phyloP scores from a whole-genome alignment of 1,139 yeast species.

The Yamadazyma triangularis region DNA sequence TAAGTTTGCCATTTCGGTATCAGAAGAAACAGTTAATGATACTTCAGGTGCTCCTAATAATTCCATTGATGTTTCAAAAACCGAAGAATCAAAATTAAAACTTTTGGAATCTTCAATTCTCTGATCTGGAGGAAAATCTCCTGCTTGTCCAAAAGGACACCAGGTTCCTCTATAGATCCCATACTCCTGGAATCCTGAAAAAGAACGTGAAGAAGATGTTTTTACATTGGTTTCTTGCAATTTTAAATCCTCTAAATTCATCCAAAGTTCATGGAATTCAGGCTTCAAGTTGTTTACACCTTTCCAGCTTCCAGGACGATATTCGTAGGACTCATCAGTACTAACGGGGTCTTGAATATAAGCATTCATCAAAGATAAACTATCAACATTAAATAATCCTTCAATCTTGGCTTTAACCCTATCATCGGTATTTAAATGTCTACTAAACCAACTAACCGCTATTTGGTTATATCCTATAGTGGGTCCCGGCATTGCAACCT shows the following conservation, averaged over 20 bases:
- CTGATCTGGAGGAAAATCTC: constrained; percentile 42
- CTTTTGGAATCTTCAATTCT: constrained; percentile 34
- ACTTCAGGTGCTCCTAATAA: constrained; percentile 32
- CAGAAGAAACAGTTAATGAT: constrained; percentile 23
- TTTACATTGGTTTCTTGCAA: too few relatives aligned
- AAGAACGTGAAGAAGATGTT: constrained; percentile 1
- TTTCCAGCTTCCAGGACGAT: constrained; percentile 34
- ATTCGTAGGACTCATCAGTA: constrained; percentile 24
- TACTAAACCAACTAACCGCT: constrained; percentile 31
- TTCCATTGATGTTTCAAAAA: constrained; percentile 14
- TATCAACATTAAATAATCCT: constrained; percentile 6
- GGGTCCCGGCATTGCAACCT: constrained; percentile 39
- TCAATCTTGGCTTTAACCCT: constrained; percentile 6
- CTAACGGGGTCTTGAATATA: constrained; percentile 34
- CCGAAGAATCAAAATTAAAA: constrained; percentile 24
- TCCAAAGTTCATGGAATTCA: constrained; percentile 6
- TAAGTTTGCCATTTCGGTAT: constrained; percentile 27
- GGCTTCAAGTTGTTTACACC: constrained; percentile 11
- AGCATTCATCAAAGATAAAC: constrained; percentile 21
- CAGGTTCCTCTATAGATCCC: constrained; percentile 37
- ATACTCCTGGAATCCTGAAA: constrained; percentile 30
- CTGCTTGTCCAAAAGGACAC: constrained; percentile 40
- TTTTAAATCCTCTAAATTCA: constrained; percentile 3
- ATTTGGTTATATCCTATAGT: constrained; percentile 36
- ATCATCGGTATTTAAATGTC: constrained; percentile 23